These are phyloP conservation scores for Zasmidium angulare DNA, from an alignment of 2,329 filamentous ascomycete species.

Conservation along the genomic window DNA sequence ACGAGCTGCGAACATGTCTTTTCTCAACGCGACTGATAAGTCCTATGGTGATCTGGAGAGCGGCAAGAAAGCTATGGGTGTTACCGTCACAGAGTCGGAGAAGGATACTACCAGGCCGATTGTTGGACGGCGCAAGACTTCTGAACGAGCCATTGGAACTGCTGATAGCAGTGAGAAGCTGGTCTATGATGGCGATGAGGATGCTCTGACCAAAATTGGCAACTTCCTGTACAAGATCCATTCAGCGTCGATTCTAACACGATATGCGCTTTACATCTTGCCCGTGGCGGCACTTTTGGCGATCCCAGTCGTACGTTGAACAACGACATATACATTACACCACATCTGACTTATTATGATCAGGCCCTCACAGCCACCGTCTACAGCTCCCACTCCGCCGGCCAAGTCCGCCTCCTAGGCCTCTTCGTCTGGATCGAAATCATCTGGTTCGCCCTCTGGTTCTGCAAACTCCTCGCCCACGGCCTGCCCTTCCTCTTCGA, in stretches of 20 bases:
- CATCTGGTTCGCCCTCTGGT: conserved; percentile 67
- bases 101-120: conserved; percentile 13
- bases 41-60: no score
- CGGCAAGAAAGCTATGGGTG: neutral
- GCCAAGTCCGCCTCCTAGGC: conserved; percentile 51
- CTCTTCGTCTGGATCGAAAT: conserved; percentile 70
- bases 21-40: no score
- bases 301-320: conserved; percentile 49
- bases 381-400: conserved; percentile 29
- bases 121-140: conserved; percentile 22
- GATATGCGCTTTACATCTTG: conserved; percentile 67
- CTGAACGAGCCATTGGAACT: conserved; percentile 12
- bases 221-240: conserved; percentile 65
- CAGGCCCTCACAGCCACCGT: conserved; percentile 27
- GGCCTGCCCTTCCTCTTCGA: conserved; percentile 63
- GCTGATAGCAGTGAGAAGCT: conserved; percentile 6
- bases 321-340: no score
- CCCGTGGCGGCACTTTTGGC: conserved; percentile 63
- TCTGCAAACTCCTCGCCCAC: conserved; percentile 64
- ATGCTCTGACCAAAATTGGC: conserved; percentile 64
- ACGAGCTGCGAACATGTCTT: no score
- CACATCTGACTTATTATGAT: neutral
- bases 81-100: neutral
- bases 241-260: conserved; percentile 61
- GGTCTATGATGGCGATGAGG: conserved; percentile 43